A percentile compares a stretch with the other conserved stretches of the same genome.
Evolutionary conservation across 805 yeast species (phyloP).

Genomic region (Kuraishia capsulata): DNA sequence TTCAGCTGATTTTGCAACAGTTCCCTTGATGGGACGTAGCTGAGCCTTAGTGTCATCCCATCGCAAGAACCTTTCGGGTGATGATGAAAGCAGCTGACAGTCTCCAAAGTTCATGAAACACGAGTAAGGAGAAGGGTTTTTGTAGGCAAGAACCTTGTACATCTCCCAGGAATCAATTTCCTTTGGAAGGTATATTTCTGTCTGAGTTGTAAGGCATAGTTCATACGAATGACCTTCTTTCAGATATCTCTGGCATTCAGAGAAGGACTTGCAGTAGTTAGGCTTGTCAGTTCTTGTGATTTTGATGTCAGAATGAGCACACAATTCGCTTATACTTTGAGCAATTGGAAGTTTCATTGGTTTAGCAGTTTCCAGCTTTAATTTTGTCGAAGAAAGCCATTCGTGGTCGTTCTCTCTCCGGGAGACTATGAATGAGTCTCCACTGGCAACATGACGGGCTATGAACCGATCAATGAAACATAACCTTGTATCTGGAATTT

Average conservation of each 20-base stretch:
- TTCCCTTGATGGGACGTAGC: constrained; percentile 93
- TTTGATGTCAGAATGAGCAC: constrained; percentile 11
- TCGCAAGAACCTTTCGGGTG: constrained; percentile 87
- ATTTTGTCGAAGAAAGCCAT: constrained; percentile 24
- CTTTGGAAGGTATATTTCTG: constrained; percentile 44
- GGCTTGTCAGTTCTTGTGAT: constrained; percentile 41
- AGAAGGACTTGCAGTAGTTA: constrained; percentile 46
- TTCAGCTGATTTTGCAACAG: constrained; percentile 59
- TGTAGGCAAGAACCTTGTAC: constrained; percentile 58
- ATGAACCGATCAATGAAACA: constrained; percentile 62
- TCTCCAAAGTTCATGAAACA: constrained; percentile 67
- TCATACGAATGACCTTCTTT: constrained; percentile 88
- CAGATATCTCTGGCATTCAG: constrained; percentile 56
- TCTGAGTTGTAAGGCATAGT: constrained; percentile 77
- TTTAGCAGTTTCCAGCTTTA: constrained; percentile 3
- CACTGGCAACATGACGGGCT: constrained; percentile 37
- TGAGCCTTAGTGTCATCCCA: constrained; percentile 66
- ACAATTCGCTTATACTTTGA: not conserved
- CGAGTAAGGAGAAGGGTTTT: constrained; percentile 91
- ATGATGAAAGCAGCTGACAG: constrained; percentile 65
- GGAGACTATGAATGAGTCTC: constrained; percentile 43
- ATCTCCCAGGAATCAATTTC: constrained; percentile 62
- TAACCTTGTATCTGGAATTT: constrained; percentile 66
- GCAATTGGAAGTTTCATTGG: constrained; percentile 8
- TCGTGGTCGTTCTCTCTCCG: constrained; percentile 27